phyloP scores from a whole-genome alignment of 2,329 filamentous ascomycete species.

The Ceratocystis ficicola region DNA sequence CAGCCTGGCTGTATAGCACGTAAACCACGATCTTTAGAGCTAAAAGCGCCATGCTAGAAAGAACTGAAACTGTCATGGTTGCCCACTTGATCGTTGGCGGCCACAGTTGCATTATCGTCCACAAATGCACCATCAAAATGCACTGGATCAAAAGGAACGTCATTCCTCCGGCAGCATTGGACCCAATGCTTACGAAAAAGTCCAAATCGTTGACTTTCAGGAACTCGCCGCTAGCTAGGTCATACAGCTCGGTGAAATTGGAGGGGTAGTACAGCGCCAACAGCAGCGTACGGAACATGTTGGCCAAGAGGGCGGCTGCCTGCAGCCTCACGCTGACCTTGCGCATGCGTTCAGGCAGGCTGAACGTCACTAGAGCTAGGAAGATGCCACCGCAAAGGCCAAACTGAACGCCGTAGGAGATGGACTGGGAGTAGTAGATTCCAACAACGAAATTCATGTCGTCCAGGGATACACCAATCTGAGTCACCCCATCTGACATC shows the following conservation, averaged over 20 bases:
- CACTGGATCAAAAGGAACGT: constrained; percentile 32
- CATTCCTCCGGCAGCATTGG: constrained; percentile 34
- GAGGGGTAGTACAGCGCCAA: constrained; percentile 49
- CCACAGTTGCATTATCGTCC: constrained; percentile 42
- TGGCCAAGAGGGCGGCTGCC: constrained; percentile 45
- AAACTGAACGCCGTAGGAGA: constrained; percentile 59
- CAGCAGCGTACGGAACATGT: constrained; percentile 47
- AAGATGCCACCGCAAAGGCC: constrained; percentile 56
- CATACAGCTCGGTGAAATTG: constrained; percentile 49
- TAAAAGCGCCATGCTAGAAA: constrained; percentile 26
- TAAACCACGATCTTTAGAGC: constrained; percentile 26
- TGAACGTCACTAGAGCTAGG: constrained; percentile 53
- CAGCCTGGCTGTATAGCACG: constrained; percentile 25
- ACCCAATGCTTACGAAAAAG: constrained; percentile 31
- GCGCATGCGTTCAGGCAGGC: constrained; percentile 50
- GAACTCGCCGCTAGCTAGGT: constrained; percentile 44
- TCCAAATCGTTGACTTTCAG: constrained; percentile 34
- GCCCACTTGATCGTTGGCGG: constrained; percentile 29
- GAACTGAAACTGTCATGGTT: constrained; percentile 24
- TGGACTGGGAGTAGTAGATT: constrained; percentile 32
- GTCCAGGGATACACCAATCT: not conserved
- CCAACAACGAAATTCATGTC: constrained; percentile 29
- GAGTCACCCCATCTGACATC: not conserved
- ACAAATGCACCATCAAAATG: constrained; percentile 41
- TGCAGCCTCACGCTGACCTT: constrained; percentile 57